Evolutionary conservation across 2,329 filamentous ascomycete species (phyloP).

Genomic region (Pezicula carpinea): DNA sequence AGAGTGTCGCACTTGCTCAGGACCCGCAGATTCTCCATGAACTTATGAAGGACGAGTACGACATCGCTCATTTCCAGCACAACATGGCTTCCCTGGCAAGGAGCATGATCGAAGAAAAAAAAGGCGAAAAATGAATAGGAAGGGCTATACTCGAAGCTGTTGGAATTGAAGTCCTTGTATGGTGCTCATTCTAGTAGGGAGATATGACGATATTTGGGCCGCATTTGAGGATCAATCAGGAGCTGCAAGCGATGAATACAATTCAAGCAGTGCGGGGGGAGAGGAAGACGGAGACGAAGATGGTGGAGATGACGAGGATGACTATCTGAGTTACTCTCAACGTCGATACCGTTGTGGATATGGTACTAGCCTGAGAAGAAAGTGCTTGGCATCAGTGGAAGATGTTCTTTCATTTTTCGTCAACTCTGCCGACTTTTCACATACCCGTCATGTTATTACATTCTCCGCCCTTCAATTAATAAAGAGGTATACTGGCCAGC

Average conservation of each 20-base stretch:
- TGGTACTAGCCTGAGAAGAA: too few species aligned
- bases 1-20: constrained; percentile 12
- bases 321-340: too few species aligned
- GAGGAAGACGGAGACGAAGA: background rate
- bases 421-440: too few species aligned
- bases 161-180: constrained; percentile 7
- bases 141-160: constrained; percentile 12
- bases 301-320: background rate
- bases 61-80: constrained; percentile 5
- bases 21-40: constrained; percentile 3
- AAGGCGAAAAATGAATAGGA: constrained; percentile 11
- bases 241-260: background rate
- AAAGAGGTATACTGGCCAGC: too few species aligned
- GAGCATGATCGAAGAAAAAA: background rate
- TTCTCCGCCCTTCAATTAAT: too few species aligned
- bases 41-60: constrained; percentile 3
- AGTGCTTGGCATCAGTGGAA: too few species aligned
- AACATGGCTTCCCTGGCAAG: constrained; percentile 6
- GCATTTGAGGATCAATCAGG: background rate
- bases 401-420: too few species aligned
- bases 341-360: too few species aligned
- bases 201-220: background rate
- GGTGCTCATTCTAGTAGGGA: background rate
- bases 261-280: background rate
- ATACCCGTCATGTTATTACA: too few species aligned